Conservation (phyloP, 2,329 filamentous ascomycete species). For the Colletotrichum caudatum region DNA sequence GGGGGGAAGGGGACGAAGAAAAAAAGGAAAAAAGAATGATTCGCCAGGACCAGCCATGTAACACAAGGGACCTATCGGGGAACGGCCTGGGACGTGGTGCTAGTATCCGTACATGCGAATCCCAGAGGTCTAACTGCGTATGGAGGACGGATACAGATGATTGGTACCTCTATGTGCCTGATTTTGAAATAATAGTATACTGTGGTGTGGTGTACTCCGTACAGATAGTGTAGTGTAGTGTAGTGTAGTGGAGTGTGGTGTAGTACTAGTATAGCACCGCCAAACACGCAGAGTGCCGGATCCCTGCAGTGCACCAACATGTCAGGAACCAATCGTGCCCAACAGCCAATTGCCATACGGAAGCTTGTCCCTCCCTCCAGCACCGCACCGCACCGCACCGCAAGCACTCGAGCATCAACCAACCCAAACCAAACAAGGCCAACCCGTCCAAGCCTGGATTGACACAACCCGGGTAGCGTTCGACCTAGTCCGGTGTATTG, state of each 20-base stretch:
- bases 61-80: not conserved
- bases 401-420: not conserved
- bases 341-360: not conserved
- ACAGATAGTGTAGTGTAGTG: too few relatives aligned
- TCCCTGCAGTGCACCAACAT: constrained; percentile 24
- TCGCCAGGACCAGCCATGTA: not conserved
- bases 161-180: too few relatives aligned
- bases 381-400: constrained; percentile 15
- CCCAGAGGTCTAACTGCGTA: too few relatives aligned
- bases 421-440: constrained; percentile 4
- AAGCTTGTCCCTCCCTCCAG: constrained; percentile 5
- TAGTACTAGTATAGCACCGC: too few relatives aligned
- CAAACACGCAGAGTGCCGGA: constrained; percentile 32
- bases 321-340: constrained; percentile 14
- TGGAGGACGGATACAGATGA: too few relatives aligned
- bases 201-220: too few relatives aligned
- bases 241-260: too few relatives aligned
- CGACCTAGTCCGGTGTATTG: too few relatives aligned
- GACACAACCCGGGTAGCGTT: not conserved
- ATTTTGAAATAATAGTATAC: too few relatives aligned
- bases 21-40: not conserved
- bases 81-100: too few relatives aligned
- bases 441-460: constrained; percentile 12
- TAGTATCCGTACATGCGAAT: too few relatives aligned
- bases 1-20: not conserved